Evolutionary conservation across 1,284 basidiomycete genomes (phyloP), one percentile per base, ranked within the genome.

Genomic region (Ceratobasidium papillatum): DNA sequence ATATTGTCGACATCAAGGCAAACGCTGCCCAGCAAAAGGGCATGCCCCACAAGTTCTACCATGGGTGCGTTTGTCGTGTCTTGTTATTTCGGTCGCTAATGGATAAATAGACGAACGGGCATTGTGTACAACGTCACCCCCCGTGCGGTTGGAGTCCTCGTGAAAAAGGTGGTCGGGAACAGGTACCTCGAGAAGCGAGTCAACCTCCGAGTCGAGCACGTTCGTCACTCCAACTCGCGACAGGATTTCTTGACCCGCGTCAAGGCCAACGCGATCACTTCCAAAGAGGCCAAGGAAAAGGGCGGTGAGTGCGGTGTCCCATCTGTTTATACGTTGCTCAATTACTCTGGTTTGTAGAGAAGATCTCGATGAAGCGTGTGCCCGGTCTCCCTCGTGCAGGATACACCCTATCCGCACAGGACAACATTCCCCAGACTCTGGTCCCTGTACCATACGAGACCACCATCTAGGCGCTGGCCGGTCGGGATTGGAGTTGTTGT

Each of bases 1-100:
- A 99, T 85, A 98, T 99, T 82, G 97, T 99, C 80, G 97, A 99
- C 87, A 99, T 99, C 89, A 98, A 98, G 88, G 97, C 97, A 80
- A 99, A 99, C 84, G 91, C 96, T 77, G 94, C 96, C 69, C 94
- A 98, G 86, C 98, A 99, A 90, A 98, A 97, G 93, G 97, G 97
- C 85, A 98, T 99, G 95, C 96, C 97, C 83, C 96, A 98, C 90
- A 99, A 99, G 86, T 96, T 87, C 87, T 94, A 94, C 86, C 92
- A 94, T 79, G 93, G 92, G 91, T 93, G 77, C 78, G 91, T 61
- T 32, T 43, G 62, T n/a, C n/a, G 19, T 32, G 14, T 64, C 19
- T 7, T 25, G 59, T 22, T 51, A 22, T 34, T 17, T 11, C 34
- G 14, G 3, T 1, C 12, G 32, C 17, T 54, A 9, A 25, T 62